Evolutionary conservation across 2,329 filamentous ascomycete species (phyloP), one percentile per base, ranked within the genome.

Genomic region (Talaromyces amestolkiae): DNA sequence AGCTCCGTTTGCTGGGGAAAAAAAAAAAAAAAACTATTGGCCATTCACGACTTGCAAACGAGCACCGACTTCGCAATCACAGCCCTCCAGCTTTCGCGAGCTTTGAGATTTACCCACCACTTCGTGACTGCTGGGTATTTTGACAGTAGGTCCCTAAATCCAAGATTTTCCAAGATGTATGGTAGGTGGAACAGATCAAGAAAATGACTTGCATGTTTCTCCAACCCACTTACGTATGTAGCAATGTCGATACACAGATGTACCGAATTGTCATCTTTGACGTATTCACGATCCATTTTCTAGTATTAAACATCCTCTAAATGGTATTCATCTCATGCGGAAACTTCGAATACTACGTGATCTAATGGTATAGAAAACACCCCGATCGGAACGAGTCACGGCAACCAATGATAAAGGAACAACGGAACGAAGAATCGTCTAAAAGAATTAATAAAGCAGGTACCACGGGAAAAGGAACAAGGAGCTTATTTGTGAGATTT

Each of bases 161-260:
- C 43, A n/a, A 61, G 43, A 47, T 10, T 13, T 17, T 27, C 43
- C 17, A 51, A 31, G 43, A 61, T 27, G n/a, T 61, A 49, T 17
- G 58, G 58, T 39, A 61, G 27, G 47, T 37, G 41, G 43, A 49
- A 37, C 41, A 61, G n/a, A 61, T 61, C 43, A 27, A 27, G 24
- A n/a, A 22, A 10, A 22, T 45, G 9, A 3, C 43, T 45, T 22
- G 43, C 10, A 6, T 11, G 7, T 19, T 13, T 47, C 43, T 13
- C 43, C n/a, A 47, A 10, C 6, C 11, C 13, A 22, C 43, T 47
- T 22, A 22, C 13, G 19, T 13, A 47, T 22, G 3, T 45, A 19
- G 22, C 43, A 22, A 10, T 1, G 43, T 22, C 19, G 43, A 19
- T 19, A 13, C 3, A 11, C 10, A 13, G 43, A 22, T 13, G 4